Evolutionary conservation across 139 green algal species (phyloP).

Genomic region (Haematococcus sp.): DNA sequence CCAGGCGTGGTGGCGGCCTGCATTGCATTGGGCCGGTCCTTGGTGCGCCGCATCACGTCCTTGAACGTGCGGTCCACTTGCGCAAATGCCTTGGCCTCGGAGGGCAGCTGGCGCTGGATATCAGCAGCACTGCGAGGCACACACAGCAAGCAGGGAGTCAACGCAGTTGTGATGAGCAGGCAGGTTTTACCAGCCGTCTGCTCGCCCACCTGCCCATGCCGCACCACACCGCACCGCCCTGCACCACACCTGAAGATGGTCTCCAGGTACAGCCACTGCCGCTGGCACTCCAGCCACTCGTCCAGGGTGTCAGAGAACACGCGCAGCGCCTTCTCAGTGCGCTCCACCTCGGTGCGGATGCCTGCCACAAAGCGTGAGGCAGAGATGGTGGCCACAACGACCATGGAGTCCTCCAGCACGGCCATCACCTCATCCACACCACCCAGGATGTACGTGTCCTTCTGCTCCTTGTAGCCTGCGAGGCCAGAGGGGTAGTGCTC

Average conservation of each 20-base stretch:
- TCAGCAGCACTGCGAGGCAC: conserved; percentile 50
- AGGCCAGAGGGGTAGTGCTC: too few species aligned
- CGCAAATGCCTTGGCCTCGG: conserved; percentile 40
- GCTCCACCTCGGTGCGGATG: conserved; percentile 68
- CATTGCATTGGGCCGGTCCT: conserved; percentile 68
- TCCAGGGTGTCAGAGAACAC: conserved; percentile 65
- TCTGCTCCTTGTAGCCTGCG: conserved; percentile 71
- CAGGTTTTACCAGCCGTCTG: not conserved
- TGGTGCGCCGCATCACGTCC: conserved; percentile 67
- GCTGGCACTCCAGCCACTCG: conserved; percentile 64
- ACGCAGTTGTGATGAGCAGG: too few species aligned
- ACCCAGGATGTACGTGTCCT: conserved; percentile 78
- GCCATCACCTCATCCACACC: conserved; percentile 69
- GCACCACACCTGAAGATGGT: conserved; percentile 53
- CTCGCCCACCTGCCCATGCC: not conserved
- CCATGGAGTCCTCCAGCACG: conserved; percentile 75
- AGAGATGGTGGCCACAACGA: conserved; percentile 73
- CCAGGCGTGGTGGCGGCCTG: conserved; percentile 30
- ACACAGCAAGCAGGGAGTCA: conserved; percentile 1
- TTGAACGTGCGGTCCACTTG: conserved; percentile 73
- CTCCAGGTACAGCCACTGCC: conserved; percentile 83
- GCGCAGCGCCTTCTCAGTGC: conserved; percentile 56
- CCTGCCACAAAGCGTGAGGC: conserved; percentile 52
- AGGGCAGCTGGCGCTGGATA: conserved; percentile 82
- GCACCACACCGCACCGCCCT: not conserved